phyloP scores from a whole-genome alignment of 306 rosid species.

The Dicorynia guianensis region DNA sequence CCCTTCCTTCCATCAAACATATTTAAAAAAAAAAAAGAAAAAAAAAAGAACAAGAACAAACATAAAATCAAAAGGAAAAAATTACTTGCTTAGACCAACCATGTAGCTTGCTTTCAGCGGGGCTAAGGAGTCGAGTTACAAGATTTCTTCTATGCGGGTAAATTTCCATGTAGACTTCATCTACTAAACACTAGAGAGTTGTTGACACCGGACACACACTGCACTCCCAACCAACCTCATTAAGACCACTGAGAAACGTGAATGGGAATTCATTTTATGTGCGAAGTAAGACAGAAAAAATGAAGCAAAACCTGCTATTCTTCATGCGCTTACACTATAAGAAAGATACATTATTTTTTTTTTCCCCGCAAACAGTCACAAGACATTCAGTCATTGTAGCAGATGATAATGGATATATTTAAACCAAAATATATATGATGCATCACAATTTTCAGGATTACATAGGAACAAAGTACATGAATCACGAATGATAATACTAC shows the following conservation, averaged over 20 bases:
- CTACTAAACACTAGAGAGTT: background rate
- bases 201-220: background rate
- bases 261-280: background rate
- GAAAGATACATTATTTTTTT: background rate
- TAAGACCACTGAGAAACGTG: background rate
- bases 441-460: constrained; percentile 19
- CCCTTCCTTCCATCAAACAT: too few relatives aligned
- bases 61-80: too few relatives aligned
- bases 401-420: background rate
- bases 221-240: background rate
- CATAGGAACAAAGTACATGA: background rate
- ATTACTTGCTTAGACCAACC: too few relatives aligned
- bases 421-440: background rate
- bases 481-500: background rate
- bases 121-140: too few relatives aligned
- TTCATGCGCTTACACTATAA: background rate
- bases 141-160: too few relatives aligned
- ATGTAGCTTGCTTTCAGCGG: too few relatives aligned
- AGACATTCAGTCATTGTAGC: background rate
- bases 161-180: background rate
- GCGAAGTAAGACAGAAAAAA: background rate
- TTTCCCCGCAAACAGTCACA: background rate
- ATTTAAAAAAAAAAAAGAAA: too few relatives aligned
- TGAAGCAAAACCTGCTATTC: background rate
- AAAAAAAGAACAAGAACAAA: too few relatives aligned